Conservation (phyloP, 768 basidiomycete species). For the Sarcodon sp. region DNA sequence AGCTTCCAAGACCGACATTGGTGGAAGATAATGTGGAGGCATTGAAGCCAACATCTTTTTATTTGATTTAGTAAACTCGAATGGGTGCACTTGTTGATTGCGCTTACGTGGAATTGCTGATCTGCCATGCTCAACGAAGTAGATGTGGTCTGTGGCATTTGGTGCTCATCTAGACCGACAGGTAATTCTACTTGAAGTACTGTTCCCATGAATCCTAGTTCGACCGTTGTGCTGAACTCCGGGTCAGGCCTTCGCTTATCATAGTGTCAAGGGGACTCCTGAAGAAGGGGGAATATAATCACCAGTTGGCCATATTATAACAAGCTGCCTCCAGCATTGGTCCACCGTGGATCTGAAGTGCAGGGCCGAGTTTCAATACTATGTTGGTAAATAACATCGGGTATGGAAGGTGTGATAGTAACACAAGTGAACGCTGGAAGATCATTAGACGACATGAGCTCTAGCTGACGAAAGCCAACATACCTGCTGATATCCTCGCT, state of each 20-base stretch:
- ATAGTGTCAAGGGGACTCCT: conserved; percentile 6
- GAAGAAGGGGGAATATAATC: neutral
- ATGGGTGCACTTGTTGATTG: neutral
- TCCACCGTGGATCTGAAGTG: conserved; percentile 59
- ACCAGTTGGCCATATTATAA: conserved; percentile 80
- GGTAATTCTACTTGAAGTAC: conserved; percentile 68
- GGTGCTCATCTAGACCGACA: conserved; percentile 54
- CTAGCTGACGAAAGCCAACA: conserved; percentile 3
- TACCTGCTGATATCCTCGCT: conserved; percentile 76
- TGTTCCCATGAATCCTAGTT: conserved; percentile 76
- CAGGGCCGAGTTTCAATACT: conserved; percentile 59
- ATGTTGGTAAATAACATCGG: conserved; percentile 69
- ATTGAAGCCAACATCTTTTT: conserved; percentile 56
- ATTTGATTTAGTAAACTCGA: conserved; percentile 5
- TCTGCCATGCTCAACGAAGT: conserved; percentile 2
- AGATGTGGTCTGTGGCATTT: conserved; percentile 16
- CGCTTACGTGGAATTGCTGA: conserved; percentile 3
- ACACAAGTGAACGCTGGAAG: conserved; percentile 61
- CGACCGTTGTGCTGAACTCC: conserved; percentile 46
- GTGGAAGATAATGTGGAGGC: conserved; percentile 43
- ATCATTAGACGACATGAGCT: conserved; percentile 5
- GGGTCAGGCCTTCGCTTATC: conserved; percentile 69
- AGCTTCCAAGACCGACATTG: conserved; percentile 49
- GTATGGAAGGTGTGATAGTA: conserved; percentile 69
- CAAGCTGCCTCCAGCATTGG: conserved; percentile 81